These are phyloP conservation scores for Calycina marina DNA, from an alignment of 2,329 filamentous ascomycete species.

Conservation along the genomic window DNA sequence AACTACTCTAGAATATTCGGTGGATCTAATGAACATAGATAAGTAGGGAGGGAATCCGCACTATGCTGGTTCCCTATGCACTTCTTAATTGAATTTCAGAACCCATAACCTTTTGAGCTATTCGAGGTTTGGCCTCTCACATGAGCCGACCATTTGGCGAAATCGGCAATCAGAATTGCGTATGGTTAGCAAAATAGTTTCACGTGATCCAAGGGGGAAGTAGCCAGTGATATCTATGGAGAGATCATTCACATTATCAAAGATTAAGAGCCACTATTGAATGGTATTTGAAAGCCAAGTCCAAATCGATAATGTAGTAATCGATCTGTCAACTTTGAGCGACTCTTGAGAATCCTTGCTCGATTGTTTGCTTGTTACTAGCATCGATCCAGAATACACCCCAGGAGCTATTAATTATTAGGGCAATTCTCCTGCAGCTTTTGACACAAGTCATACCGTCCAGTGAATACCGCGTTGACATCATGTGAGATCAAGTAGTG, in stretches of 20 bases:
- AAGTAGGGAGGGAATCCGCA: no score
- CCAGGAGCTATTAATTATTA: slow-evolving; percentile 5
- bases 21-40: no score
- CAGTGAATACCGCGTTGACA: neutral
- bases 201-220: slow-evolving; percentile 21
- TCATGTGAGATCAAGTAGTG: neutral
- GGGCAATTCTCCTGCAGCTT: neutral
- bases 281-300: slow-evolving; percentile 13
- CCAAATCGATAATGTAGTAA: slow-evolving; percentile 1
- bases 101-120: no score
- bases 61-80: no score
- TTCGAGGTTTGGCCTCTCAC: no score
- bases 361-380: slow-evolving; percentile 2
- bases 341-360: slow-evolving; percentile 5
- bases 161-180: slow-evolving; percentile 20
- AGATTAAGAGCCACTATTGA: slow-evolving; percentile 23
- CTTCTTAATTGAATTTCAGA: no score
- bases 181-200: slow-evolving; percentile 25
- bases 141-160: slow-evolving; percentile 19
- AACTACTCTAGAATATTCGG: no score
- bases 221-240: slow-evolving; percentile 14
- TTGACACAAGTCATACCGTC: neutral
- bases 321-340: slow-evolving; percentile 1
- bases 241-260: slow-evolving; percentile 28
- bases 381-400: slow-evolving; percentile 9